A percentile compares a stretch with the other conserved stretches of the same genome.
Evolutionary conservation across 192 early-diverging fungal species (phyloP).

Genomic region (Physocladia obscura): DNA sequence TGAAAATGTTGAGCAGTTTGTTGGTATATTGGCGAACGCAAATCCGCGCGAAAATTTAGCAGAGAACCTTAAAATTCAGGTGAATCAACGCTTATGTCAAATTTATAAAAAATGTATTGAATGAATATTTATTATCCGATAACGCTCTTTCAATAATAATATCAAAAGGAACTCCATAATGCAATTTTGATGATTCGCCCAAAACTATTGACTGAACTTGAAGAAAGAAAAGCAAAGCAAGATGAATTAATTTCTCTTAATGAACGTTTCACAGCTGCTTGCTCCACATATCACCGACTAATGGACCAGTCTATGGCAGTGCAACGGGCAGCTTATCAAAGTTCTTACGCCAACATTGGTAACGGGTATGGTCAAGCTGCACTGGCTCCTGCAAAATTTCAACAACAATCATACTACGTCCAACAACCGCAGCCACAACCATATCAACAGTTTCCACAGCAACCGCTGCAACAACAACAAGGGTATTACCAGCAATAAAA

Average conservation of each 20-base stretch:
- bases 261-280: constrained; percentile 71
- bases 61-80: constrained; percentile 85
- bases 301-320: constrained; percentile 65
- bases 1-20: constrained; percentile 73
- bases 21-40: constrained; percentile 69
- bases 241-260: constrained; percentile 73
- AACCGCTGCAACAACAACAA: constrained; percentile 20
- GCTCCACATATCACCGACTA: constrained; percentile 71
- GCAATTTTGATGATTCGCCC: constrained; percentile 79
- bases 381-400: too few relatives aligned
- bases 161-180: constrained; percentile 62
- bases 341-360: neutral
- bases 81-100: constrained; percentile 13
- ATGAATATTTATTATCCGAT: neutral
- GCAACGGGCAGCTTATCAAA: constrained; percentile 33
- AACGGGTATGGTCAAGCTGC: neutral
- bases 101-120: neutral
- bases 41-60: constrained; percentile 84
- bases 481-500: constrained; percentile 18
- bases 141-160: neutral
- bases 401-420: constrained; percentile 6
- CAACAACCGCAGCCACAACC: neutral
- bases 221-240: constrained; percentile 80
- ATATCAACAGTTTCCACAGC: neutral
- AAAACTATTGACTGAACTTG: constrained; percentile 81